These are phyloP conservation scores for Pichia nanzhaoensis DNA, from an alignment of 805 yeast genomes.

Conservation along the genomic window DNA sequence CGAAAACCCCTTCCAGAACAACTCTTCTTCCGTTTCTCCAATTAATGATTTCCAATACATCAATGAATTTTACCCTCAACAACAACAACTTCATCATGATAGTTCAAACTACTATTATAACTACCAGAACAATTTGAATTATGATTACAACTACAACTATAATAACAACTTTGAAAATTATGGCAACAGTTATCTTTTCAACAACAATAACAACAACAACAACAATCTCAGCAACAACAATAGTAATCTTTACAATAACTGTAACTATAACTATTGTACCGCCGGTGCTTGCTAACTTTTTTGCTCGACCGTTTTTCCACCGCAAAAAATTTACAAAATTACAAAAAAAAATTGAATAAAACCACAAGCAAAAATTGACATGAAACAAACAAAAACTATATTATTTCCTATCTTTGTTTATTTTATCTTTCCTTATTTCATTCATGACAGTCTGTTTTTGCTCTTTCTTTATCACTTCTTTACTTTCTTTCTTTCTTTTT, in stretches of 20 bases:
- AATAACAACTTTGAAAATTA: not conserved
- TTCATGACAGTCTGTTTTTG: not conserved
- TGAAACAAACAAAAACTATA: too few species aligned
- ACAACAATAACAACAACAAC: not conserved
- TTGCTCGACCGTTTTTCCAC: too few species aligned
- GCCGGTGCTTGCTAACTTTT: constrained; percentile 19
- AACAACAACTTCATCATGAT: too few species aligned
- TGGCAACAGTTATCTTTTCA: too few species aligned
- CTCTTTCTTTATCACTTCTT: not conserved
- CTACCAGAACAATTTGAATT: not conserved
- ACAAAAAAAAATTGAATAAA: too few species aligned
- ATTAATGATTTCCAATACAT: constrained; percentile 4
- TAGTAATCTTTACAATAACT: not conserved
- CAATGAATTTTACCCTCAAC: not conserved
- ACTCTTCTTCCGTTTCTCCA: constrained; percentile 2
- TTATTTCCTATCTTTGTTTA: not conserved
- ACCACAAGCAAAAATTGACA: too few species aligned
- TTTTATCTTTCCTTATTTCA: not conserved
- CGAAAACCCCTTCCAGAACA: constrained; percentile 23
- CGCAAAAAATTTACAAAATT: too few species aligned
- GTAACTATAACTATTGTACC: constrained; percentile 13
- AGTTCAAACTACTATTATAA: too few species aligned
- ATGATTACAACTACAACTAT: not conserved
- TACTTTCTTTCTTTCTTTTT: not conserved
- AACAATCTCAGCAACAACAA: not conserved